Evolutionary conservation across 1,284 basidiomycete species (phyloP), one percentile per base, ranked within the genome.

Genomic region (Heliocybe sulcata): DNA sequence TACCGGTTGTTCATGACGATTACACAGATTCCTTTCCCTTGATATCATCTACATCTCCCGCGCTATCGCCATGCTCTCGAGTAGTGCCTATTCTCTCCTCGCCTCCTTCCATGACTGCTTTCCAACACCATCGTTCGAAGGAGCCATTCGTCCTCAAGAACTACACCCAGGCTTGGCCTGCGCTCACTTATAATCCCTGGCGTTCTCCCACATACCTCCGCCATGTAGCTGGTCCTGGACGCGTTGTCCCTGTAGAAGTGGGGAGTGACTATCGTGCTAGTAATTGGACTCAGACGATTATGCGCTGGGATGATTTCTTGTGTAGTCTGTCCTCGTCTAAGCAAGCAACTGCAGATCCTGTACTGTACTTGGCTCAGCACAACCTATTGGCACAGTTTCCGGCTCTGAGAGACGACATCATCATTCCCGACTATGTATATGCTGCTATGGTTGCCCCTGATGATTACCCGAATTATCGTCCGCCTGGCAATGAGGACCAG

Each of bases 291-390:
- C 96, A 97, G 69, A 72, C 72, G 57, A 76, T 98, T 56, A 81
- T 97, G 67, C 63, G 69, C 22, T 97, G 93, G 85, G 83, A 88
- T 31, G 75, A 75, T 2, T 94, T 98, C 64, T 73, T 91, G 8
- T 75, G 81, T 49, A 74, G 74, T 57, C 65, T 75, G 45, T 54
- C 61, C 31, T 50, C 59, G n/a, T 54, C 57, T 2, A 42, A 60
- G 42, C 3, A 47, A 20, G 42, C 33, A 19, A 29, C 23, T 52
- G 45, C 54, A 60, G 31, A 60, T 22, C 66, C 74, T 1, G 64
- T 76, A 12, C 64, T 87, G n/a, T 99, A 99, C 68, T 82, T 98
- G 31, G 96, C 96, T 0, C 96, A 99, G 64, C 87, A 98, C 69
- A 80, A 85, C 59, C 78, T 99, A 6, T 77, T 95, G 59, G 75